Base-by-base conservation (phyloP, 2,329 filamentous ascomycete genomes). In the Colletotrichum neosansevieriae region DNA sequence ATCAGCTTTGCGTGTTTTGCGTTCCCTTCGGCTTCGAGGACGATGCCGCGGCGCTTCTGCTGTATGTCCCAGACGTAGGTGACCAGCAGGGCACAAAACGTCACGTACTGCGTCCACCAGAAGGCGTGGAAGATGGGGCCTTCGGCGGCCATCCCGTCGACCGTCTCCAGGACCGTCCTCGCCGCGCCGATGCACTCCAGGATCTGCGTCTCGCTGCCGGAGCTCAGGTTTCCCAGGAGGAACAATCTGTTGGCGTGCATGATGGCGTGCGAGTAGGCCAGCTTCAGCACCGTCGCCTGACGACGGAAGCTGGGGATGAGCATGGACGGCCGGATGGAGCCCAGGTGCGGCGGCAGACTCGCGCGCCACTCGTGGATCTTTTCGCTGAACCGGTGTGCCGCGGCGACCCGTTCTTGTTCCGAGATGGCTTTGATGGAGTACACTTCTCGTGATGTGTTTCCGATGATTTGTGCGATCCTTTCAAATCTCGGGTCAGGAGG, bases 171-270 rank as follows among this genome's bases (percentile, higher is more conserved):
- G 1, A 83, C 81, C 0, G 76, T 76, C 67, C 81, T 79, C 9
- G 85, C 84, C 1, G 85, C 84, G 15, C 77, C 75, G 2, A 88
- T 75, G 64, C 85, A 87, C 2, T 82, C 78, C 0, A 77, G 71
- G 0, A 86, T 77, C 62, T 75, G 70, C 13, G 74, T 57, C 19
- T 75, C 24, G 53, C 47, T 53, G 29, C 67, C 60, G 17, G 69
- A 53, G 42, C 63, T 62, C 34, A 6, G 10, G 45, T 47, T 77
- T 47, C 63, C 79, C 0, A 89, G 78, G 0, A 89, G 79, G 50
- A 88, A 86, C 0, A 85, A 82, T 0, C 87, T 82, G 53, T 86
- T 87, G 6, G 85, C 82, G 17, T 89, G 81, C 73, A 89, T 86
- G 9, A 86, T 79, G 2, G 86, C 85, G 60, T 89, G 87, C 4